Evolutionary conservation across 306 rosid genomes (phyloP).

Genomic region (Hippophae rhamnoides): DNA sequence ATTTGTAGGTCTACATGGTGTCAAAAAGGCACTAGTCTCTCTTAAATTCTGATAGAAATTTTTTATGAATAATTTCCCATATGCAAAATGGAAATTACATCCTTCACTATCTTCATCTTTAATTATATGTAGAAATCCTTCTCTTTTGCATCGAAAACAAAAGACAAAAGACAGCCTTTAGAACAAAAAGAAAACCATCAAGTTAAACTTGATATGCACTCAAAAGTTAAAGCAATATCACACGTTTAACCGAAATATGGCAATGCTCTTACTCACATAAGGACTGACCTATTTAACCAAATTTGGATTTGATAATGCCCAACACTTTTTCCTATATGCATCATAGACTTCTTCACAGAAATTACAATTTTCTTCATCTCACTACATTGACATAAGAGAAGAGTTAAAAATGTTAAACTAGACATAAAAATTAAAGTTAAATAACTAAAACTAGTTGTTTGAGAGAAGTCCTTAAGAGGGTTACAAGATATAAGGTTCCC

Average conservation of each 20-base stretch:
- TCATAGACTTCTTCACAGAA: conserved; percentile 94
- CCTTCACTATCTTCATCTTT: conserved; percentile 99
- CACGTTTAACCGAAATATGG: conserved; percentile 2
- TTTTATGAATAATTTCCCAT: conserved; percentile 38
- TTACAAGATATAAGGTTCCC: no score
- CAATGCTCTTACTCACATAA: background rate
- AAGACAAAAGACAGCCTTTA: background rate
- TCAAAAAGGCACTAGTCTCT: no score
- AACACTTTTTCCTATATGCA: conserved; percentile 90
- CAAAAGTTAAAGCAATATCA: background rate
- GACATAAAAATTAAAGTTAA: conserved; percentile 6
- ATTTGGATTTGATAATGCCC: conserved; percentile 95
- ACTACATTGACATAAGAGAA: conserved; percentile 26
- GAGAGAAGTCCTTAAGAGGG: no score
- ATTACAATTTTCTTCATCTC: conserved; percentile 87
- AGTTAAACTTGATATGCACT: background rate
- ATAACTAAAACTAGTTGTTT: background rate
- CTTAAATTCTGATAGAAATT: no score
- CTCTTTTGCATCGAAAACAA: conserved; percentile 81
- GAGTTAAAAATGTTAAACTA: background rate
- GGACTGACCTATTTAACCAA: conserved; percentile 73
- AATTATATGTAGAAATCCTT: conserved; percentile 89
- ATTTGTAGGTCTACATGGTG: no score
- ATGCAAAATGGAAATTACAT: conserved; percentile 96
- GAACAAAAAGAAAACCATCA: no score